Base-by-base conservation (phyloP, 1,284 basidiomycete genomes). In the Porogramme epimiltina region DNA sequence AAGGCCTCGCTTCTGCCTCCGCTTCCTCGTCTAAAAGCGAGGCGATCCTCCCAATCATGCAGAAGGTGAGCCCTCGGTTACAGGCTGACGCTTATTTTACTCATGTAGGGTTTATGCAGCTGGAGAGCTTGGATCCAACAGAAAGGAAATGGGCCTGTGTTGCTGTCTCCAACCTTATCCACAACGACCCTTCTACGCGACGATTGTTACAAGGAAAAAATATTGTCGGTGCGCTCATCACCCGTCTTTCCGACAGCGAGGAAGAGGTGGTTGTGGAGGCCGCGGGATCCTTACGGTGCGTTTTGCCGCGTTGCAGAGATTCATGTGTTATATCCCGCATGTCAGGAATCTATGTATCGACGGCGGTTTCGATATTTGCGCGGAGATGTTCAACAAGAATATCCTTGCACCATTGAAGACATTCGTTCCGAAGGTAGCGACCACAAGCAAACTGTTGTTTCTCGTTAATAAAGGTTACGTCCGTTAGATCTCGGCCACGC, bases 361-460 rank as follows among this genome's bases (percentile, higher is more conserved):
- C 66, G 94, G 92, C 20, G 94, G 94, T 38, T 90, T 90, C 63
- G 93, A 96, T 63, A 90, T 96, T 38, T 95, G 93, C 62, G 91
- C 89, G 3, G 93, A 97, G 70, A 96, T 98, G 92, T 95, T 89
- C 72, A 97, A 98, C 72, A 97, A 97, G 75, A 90, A 90, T 59
- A 85, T 97, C 47, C 76, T 96, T 49, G 78, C 84, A 1, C 91
- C 90, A 0, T 70, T 93, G 50, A 83, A 77, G 62, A 77, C 78
- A 0, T 89, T 90, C 61, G 76, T 92, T 23, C 85, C 87, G 9
- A 93, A 91, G 74, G 91, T 89, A 55, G 24, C n/a, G n/a, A n/a
- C n/a, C n/a, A n/a, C n/a, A n/a, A n/a, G n/a, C n/a, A 66, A n/a
- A n/a, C 10, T 25, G 34, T 23, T 37, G 13, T 26, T 40, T 36